phyloP scores from a whole-genome alignment of 2,329 filamentous ascomycete genomes.

The Fusarium sp. region DNA sequence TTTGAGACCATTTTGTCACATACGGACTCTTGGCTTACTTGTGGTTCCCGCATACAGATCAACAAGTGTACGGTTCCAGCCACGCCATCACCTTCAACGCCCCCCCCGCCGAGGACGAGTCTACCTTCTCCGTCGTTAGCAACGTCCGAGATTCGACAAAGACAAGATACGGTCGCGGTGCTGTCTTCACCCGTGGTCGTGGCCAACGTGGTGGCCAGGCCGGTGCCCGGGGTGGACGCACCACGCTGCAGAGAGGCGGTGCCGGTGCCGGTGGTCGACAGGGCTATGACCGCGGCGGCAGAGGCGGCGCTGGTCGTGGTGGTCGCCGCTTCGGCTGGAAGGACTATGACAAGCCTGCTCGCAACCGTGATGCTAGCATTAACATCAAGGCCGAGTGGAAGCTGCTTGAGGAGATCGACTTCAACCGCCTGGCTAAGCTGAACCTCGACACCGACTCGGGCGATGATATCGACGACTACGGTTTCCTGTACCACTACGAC shows the following conservation, averaged over 20 bases:
- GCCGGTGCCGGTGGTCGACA: slow-evolving; percentile 69
- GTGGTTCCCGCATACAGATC: slow-evolving; percentile 66
- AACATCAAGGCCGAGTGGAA: slow-evolving; percentile 97
- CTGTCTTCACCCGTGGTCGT: slow-evolving; percentile 88
- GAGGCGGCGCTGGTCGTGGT: slow-evolving; percentile 74
- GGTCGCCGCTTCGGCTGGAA: slow-evolving; percentile 97
- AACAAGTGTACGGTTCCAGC: slow-evolving; percentile 95
- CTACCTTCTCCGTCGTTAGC: slow-evolving; percentile 97
- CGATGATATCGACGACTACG: slow-evolving; percentile 94
- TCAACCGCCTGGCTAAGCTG: slow-evolving; percentile 92
- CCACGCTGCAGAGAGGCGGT: slow-evolving; percentile 76
- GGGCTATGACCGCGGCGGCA: slow-evolving; percentile 74
- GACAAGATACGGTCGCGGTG: slow-evolving; percentile 87
- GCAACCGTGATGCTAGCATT: slow-evolving; percentile 95
- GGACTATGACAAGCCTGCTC: slow-evolving; percentile 97
- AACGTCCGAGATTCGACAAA: slow-evolving; percentile 89
- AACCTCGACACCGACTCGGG: slow-evolving; percentile 95
- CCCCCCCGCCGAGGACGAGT: slow-evolving; percentile 93
- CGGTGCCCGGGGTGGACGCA: slow-evolving; percentile 67
- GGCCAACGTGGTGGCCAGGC: slow-evolving; percentile 79
- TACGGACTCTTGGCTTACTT: slow-evolving; percentile 19
- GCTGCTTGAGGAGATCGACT: slow-evolving; percentile 98
- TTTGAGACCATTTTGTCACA: background rate
- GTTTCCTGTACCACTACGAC: slow-evolving; percentile 99
- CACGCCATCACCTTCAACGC: slow-evolving; percentile 88